Conservation (phyloP, 2,329 filamentous ascomycete genomes). For the Monilinia vaccinii-corymbosi region DNA sequence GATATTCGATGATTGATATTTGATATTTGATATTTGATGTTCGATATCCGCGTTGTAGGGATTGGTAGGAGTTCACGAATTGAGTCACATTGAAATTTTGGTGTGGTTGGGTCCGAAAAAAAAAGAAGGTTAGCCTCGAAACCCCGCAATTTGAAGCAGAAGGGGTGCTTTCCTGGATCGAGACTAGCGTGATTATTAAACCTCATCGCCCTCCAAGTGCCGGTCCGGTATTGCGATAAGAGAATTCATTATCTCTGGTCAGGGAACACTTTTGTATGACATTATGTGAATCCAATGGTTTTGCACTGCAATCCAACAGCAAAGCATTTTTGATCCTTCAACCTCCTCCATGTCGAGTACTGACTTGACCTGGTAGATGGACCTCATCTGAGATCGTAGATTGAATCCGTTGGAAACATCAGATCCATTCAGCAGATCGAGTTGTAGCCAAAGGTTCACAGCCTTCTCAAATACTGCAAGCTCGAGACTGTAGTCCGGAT, state of each 20-base stretch:
- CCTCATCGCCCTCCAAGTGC: neutral
- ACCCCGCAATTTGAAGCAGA: slow-evolving; percentile 6
- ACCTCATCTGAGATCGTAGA: neutral
- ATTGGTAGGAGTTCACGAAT: neutral
- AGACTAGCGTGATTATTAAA: neutral
- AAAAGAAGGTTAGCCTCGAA: neutral
- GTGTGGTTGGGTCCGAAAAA: slow-evolving; percentile 8
- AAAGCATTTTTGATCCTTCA: neutral
- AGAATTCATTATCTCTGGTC: neutral
- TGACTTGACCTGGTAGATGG: neutral
- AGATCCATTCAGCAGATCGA: neutral
- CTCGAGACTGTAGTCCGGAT: neutral
- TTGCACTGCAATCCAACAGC: neutral
- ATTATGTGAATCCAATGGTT: no score
- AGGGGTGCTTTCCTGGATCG: neutral
- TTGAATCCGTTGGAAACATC: neutral
- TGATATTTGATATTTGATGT: no score
- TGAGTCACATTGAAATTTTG: slow-evolving; percentile 7
- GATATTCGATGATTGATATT: neutral
- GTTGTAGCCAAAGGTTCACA: neutral
- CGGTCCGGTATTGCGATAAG: neutral
- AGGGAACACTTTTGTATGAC: neutral
- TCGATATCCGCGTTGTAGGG: no score
- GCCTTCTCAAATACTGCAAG: neutral
- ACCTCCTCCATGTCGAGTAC: neutral